Evolutionary conservation across 495 filamentous ascomycete genomes (phyloP), one percentile per base, ranked within the genome.

Genomic region (Xylaria longipes): DNA sequence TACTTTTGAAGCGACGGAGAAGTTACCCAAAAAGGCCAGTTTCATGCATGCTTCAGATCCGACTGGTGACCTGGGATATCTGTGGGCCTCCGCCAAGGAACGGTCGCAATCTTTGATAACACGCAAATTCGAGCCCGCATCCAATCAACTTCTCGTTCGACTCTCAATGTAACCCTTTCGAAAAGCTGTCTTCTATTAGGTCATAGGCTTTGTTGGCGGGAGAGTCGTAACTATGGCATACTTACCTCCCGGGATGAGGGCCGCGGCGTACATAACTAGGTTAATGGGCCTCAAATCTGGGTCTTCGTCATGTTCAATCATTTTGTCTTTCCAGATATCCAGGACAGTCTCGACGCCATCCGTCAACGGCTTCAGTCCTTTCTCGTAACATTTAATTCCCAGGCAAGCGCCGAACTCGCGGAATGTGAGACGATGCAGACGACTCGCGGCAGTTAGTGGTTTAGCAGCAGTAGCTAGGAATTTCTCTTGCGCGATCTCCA

Each of bases 231-330:
- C 25, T 0, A 37, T 46, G 57, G 11, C 0, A 11, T 0, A 83
- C 87, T 87, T 64, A 91, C 90, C 88, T 75, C 89, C 88, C 5
- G 89, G 88, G 60, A 87, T 83, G 75, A 91, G 73, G 60, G 89
- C 89, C 5, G 89, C 81, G 54, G 90, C 89, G 82, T 89, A 91
- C 90, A 92, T 92, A 39, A 88, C 89, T 65, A 84, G 74, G 33
- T 88, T 89, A 57, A 91, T 91, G 0, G 89, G 89, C 45, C 82
- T 75, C 73, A 91, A 71, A 54, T 63, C 60, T 27, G 20, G 22
- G 20, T 63, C 60, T 45, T 87, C 86, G 43, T 86, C 82, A 31
- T 73, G 65, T 9, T 81, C 64, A 17, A 83, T 76, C 78, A 88
- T 79, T 65, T 82, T 82, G 12, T 79, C 78, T 70, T 87, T 82